Percentiles rank a stretch among this genome's conserved stretches.
phyloP scores from a whole-genome alignment of 305 asterid species.

The Fraxinus albicans region DNA sequence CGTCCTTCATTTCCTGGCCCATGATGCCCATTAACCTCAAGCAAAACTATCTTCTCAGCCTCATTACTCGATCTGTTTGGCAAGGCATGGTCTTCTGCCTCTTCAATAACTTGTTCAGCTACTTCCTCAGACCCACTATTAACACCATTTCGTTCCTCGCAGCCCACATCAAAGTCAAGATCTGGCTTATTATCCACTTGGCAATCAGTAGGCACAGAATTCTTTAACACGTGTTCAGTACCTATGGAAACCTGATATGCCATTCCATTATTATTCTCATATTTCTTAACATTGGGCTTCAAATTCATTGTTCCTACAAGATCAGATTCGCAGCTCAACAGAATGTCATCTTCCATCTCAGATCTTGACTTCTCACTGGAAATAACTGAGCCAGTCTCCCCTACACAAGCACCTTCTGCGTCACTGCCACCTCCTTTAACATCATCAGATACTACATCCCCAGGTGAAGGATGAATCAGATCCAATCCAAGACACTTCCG shows the following conservation, averaged over 20 bases:
- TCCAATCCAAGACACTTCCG: slow-evolving; percentile 82
- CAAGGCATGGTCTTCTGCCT: slow-evolving; percentile 25
- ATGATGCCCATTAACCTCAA: slow-evolving; percentile 34
- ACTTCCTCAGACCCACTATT: slow-evolving; percentile 25
- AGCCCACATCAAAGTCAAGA: slow-evolving; percentile 34
- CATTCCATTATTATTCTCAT: slow-evolving; percentile 31
- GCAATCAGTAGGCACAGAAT: slow-evolving; percentile 29
- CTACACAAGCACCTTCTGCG: slow-evolving; percentile 62
- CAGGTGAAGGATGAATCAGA: slow-evolving; percentile 42
- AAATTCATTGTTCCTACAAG: slow-evolving; percentile 25
- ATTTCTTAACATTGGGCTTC: slow-evolving; percentile 44
- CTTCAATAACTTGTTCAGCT: slow-evolving; percentile 33
- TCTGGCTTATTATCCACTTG: slow-evolving; percentile 38
- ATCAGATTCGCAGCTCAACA: slow-evolving; percentile 36
- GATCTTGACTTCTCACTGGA: slow-evolving; percentile 46
- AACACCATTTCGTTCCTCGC: slow-evolving; percentile 29
- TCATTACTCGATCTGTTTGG: slow-evolving; percentile 28
- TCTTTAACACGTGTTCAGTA: slow-evolving; percentile 32
- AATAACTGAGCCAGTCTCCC: slow-evolving; percentile 45
- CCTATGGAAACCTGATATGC: slow-evolving; percentile 37
- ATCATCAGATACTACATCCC: slow-evolving; percentile 39
- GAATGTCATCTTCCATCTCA: slow-evolving; percentile 44
- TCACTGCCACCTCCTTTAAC: slow-evolving; percentile 68
- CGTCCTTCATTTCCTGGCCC: slow-evolving; percentile 33
- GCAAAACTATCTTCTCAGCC: slow-evolving; percentile 29